Percentiles rank a stretch among this genome's conserved stretches.
These are phyloP conservation scores for Chlorella sorokiniana DNA, from an alignment of 139 green algal genomes.

Conservation along the genomic window DNA sequence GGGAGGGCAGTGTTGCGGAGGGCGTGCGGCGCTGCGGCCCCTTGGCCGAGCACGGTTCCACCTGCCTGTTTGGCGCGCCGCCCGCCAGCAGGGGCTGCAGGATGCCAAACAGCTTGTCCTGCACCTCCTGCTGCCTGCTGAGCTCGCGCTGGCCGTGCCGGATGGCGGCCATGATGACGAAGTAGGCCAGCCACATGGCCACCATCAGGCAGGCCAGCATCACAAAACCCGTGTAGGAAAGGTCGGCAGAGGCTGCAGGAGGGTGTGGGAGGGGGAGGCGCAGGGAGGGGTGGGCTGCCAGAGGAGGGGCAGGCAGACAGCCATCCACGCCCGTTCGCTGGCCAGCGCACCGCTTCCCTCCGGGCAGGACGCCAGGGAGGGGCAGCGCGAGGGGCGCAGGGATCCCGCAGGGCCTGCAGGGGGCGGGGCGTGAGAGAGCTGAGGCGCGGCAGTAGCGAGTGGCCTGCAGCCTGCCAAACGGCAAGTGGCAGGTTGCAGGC, in stretches of 20 bases:
- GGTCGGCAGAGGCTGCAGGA: conserved; percentile 26
- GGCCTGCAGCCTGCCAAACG: no score
- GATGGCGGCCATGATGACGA: not conserved
- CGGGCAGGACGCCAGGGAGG: no score
- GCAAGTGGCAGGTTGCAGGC: no score
- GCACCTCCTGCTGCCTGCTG: conserved; percentile 20
- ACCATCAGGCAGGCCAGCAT: conserved; percentile 32
- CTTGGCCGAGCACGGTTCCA: not conserved
- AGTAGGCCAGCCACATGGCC: conserved; percentile 13
- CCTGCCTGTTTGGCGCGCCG: not conserved
- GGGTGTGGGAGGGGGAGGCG: not conserved
- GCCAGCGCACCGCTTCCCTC: no score
- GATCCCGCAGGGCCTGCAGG: no score
- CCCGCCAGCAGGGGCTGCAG: conserved; percentile 39
- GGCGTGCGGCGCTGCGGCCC: conserved; percentile 26
- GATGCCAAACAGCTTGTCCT: conserved; percentile 39
- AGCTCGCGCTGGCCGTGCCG: not conserved
- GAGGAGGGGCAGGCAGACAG: no score
- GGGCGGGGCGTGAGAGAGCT: no score
- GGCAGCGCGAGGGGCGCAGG: no score
- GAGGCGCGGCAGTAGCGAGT: no score
- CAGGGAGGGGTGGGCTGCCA: no score
- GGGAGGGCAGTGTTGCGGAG: conserved; percentile 17
- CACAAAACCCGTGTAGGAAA: conserved; percentile 43
- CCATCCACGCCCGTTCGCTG: no score